Percentiles rank a stretch among this genome's conserved stretches.
Evolutionary conservation across 176 grass and related monocot species (phyloP).

Genomic region (Avena atlantica): DNA sequence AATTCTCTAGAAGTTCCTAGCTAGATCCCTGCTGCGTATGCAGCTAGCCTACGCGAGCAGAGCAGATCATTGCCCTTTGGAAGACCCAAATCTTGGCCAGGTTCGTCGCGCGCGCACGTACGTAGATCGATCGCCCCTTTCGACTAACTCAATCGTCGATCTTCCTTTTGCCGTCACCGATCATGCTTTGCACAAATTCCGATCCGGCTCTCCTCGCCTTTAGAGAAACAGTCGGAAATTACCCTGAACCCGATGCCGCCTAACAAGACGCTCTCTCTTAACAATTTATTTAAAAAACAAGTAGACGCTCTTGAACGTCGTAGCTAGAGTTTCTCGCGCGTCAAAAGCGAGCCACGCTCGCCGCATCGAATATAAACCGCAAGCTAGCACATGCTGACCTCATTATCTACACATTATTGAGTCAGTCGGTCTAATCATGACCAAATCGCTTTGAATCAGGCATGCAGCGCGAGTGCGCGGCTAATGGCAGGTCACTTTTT

Average conservation of each 20-base stretch:
- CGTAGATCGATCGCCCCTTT: constrained; percentile 9
- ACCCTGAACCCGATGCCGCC: constrained; percentile 18
- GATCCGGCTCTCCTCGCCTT: neutral
- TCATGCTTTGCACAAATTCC: constrained; percentile 18
- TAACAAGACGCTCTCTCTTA: neutral
- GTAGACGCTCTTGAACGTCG: neutral
- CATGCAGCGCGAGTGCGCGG: constrained; percentile 1
- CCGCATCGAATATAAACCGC: neutral
- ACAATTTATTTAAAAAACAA: no score
- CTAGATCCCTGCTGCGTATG: neutral
- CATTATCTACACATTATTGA: neutral
- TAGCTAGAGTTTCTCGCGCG: neutral
- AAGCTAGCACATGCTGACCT: neutral
- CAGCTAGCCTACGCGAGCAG: constrained; percentile 9
- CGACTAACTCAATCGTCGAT: neutral
- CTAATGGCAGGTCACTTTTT: neutral
- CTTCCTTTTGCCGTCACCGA: constrained; percentile 6
- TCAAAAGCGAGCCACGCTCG: neutral
- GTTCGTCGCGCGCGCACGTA: neutral
- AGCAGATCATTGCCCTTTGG: neutral
- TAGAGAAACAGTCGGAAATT: constrained; percentile 4
- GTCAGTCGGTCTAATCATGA: constrained; percentile 8
- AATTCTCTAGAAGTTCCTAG: neutral
- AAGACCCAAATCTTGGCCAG: constrained; percentile 28
- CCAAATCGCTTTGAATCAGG: constrained; percentile 11